Base-by-base conservation (phyloP, 805 yeast genomes). In the Brettanomyces custersianus region DNA sequence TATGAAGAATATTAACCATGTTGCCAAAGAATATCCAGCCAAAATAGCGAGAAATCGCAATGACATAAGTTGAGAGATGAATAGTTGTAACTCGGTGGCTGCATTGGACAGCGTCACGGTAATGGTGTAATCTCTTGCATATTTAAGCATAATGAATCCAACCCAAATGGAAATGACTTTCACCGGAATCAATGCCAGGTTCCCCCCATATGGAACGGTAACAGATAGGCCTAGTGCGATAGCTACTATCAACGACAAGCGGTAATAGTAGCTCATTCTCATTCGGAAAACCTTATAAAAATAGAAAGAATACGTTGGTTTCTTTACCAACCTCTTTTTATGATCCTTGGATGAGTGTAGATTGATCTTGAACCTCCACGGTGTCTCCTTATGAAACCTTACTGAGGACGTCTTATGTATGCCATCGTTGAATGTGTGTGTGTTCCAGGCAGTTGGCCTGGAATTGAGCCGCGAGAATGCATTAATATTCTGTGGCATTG, bases 251-350 rank as follows among this genome's bases (percentile, higher is more conserved):
- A 48, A 39, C 6, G 59, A 45, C 11, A 59, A 21, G 29, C 60
- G 43, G 17, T 48, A 44, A 38, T 48, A 57, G 40, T 46, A 60
- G 29, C 39, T 43, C 39, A 60, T 35, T 39, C 65, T 44, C 24
- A 48, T 44, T 25, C 38, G 32, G 27, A 43, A 42, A 7, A 53
- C 52, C 31, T 46, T 51, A 9, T 48, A 41, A 20, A 51, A 48
- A 4, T 47, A 40, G 19, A 45, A 40, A 16, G 51, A 26, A 35
- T 54, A 54, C 12, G 43, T 45, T 37, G 19, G 24, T 13, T 20
- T 19, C 22, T 19, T 29, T 13, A 12, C 47, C 34, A 43, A 48
- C 22, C 34, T 31, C 27, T 6, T 25, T 17, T 22, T n/a, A n/a
- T n/a, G n/a, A n/a, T n/a, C n/a, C n/a, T n/a, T n/a, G n/a, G n/a